phyloP scores from a whole-genome alignment of 352 stramenopile species.

The Phytophthora ramorum region DNA sequence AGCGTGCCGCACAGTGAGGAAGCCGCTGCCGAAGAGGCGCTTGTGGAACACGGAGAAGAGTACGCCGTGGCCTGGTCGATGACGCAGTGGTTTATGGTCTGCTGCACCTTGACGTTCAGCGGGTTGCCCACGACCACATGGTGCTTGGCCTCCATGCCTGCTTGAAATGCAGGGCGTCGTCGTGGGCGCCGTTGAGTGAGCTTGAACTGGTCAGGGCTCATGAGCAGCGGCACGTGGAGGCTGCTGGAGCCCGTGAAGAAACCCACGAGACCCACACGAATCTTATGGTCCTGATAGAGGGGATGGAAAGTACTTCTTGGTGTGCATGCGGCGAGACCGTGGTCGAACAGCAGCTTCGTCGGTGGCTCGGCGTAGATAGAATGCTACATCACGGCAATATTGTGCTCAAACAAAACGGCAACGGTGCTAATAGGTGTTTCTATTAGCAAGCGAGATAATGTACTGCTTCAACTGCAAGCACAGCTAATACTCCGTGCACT shows the following conservation, averaged over 20 bases:
- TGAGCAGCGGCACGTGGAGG: slow-evolving; percentile 76
- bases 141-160: slow-evolving; percentile 77
- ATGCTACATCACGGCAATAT: no score
- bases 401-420: no score
- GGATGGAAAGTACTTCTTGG: slow-evolving; percentile 23
- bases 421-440: no score
- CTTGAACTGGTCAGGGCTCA: slow-evolving; percentile 63
- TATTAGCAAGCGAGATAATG: no score
- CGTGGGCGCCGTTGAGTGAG: slow-evolving; percentile 82
- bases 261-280: slow-evolving; percentile 70
- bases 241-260: slow-evolving; percentile 75
- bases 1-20: slow-evolving; percentile 66
- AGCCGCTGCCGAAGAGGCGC: slow-evolving; percentile 78
- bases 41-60: slow-evolving; percentile 84
- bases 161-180: slow-evolving; percentile 74
- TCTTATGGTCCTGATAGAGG: slow-evolving; percentile 25
- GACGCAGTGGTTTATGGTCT: slow-evolving; percentile 59
- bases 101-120: slow-evolving; percentile 57
- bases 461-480: no score
- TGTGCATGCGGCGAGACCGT: slow-evolving; percentile 47
- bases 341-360: slow-evolving; percentile 61
- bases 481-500: no score
- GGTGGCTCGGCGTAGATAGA: no score
- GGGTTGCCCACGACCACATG: slow-evolving; percentile 84
- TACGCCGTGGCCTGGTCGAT: slow-evolving; percentile 53